These are phyloP conservation scores for Thozetella sp. DNA, from an alignment of 495 filamentous ascomycete species.

Conservation along the genomic window DNA sequence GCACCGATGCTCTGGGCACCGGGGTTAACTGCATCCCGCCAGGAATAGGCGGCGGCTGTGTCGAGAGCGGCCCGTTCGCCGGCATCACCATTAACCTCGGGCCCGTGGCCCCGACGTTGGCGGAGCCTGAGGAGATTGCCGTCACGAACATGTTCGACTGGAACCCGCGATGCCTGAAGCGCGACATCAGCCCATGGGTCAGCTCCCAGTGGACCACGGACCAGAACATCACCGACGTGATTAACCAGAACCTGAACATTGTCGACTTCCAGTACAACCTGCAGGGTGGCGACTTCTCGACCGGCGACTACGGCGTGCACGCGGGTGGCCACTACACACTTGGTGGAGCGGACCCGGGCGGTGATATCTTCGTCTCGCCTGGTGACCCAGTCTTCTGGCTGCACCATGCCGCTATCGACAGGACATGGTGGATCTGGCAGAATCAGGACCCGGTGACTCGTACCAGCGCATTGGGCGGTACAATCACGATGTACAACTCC, in stretches of 20 bases:
- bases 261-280: constrained; percentile 26
- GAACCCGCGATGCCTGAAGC: constrained; percentile 30
- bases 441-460: constrained; percentile 26
- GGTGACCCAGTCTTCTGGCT: constrained; percentile 57
- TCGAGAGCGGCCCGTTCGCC: constrained; percentile 58
- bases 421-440: constrained; percentile 67
- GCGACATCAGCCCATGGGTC: constrained; percentile 24
- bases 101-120: too few species aligned
- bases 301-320: constrained; percentile 23
- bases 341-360: constrained; percentile 9
- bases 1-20: constrained; percentile 15
- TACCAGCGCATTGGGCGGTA: constrained; percentile 28
- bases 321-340: constrained; percentile 28
- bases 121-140: neutral
- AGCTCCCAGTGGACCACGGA: constrained; percentile 23
- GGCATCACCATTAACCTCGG: constrained; percentile 50
- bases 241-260: constrained; percentile 20
- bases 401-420: constrained; percentile 65
- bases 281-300: constrained; percentile 25
- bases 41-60: constrained; percentile 63
- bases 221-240: constrained; percentile 25
- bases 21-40: constrained; percentile 30
- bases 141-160: constrained; percentile 10
- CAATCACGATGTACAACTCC: constrained; percentile 33
- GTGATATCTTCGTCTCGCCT: neutral